Evolutionary conservation across 1,284 basidiomycete genomes (phyloP), one percentile per base, ranked within the genome.

Genomic region (Heliocybe sulcata): DNA sequence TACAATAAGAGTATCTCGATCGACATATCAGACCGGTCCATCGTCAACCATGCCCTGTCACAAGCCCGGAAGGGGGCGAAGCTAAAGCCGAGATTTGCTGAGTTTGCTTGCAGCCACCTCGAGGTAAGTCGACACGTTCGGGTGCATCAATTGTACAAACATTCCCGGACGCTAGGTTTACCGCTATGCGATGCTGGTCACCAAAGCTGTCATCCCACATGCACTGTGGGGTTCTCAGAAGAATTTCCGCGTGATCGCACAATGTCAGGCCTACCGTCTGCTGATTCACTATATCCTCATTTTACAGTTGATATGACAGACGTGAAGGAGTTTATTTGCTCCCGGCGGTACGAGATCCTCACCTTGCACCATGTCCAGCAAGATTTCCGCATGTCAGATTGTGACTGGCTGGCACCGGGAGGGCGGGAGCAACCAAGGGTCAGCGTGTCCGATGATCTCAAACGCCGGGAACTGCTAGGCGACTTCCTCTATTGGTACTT

Each of bases 401-500:
- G 93, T 63, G 79, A 83, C n/a, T 98, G 95, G 94, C 73, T 93
- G 1, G 74, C 74, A 45, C 82, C 81, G 0, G 65, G 72, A 0
- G 73, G 76, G 11, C 59, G 56, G 16, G 65, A 67, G 47, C 80
- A 83, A 56, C 61, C 63, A 10, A 73, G 83, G 49, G 77, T 85
- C 0, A 74, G 83, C 2, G 78, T 82, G 1, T 81, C 82, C 0
- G 94, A 97, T 61, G 71, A 81, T 0, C 61, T 81, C 25, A 93
- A 91, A 65, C 80, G 91, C 9, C 75, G 80, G n/a, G 81, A 90
- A 63, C 70, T 98, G 11, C 66, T 94, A 0, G 82, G 90, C 63
- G 92, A 96, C 55, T 90, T 96, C 62, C 58, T 98, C 6, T 90
- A 85, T 66, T 99, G 95, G 95, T 86, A 95, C 58, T 93, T 98